A percentile compares a stretch with the other conserved stretches of the same genome.
phyloP scores from a whole-genome alignment of 139 green algal species.

The Pedinophyceae sp. region DNA sequence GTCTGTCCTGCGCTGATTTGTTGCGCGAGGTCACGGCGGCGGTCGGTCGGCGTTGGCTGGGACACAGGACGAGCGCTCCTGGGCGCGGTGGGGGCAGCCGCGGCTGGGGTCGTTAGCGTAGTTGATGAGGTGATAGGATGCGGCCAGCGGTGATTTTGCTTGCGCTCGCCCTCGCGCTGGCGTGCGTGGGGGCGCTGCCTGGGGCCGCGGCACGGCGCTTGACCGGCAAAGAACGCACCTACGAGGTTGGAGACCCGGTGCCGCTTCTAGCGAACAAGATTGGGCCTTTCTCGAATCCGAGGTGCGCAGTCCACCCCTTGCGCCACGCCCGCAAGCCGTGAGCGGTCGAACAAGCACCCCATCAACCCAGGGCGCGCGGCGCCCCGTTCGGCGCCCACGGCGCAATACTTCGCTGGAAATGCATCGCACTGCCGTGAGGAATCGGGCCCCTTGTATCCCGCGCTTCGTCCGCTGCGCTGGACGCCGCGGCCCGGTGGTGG shows the following conservation, averaged over 20 bases:
- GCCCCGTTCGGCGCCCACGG: background rate
- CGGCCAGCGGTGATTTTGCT: no score
- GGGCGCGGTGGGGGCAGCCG: no score
- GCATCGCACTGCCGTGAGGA: no score
- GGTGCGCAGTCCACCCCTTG: slow-evolving; percentile 14
- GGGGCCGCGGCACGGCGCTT: slow-evolving; percentile 5
- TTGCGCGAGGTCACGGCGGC: no score
- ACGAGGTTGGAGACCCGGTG: slow-evolving; percentile 20
- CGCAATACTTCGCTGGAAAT: background rate
- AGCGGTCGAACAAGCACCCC: background rate
- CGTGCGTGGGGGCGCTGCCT: background rate
- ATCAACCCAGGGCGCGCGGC: background rate
- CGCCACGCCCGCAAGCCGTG: no score
- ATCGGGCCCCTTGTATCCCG: background rate
- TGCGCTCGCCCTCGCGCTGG: background rate
- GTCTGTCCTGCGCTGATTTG: no score
- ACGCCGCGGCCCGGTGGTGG: background rate
- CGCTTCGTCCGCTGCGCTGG: background rate
- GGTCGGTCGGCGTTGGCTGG: no score
- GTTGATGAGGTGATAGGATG: no score
- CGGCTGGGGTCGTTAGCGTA: no score
- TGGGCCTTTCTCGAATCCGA: slow-evolving; percentile 55
- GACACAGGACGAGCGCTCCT: no score
- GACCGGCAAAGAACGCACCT: slow-evolving; percentile 20
- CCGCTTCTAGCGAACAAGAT: slow-evolving; percentile 37